phyloP scores from a whole-genome alignment of 2,329 filamentous ascomycete genomes.

The Cadophora gregata region DNA sequence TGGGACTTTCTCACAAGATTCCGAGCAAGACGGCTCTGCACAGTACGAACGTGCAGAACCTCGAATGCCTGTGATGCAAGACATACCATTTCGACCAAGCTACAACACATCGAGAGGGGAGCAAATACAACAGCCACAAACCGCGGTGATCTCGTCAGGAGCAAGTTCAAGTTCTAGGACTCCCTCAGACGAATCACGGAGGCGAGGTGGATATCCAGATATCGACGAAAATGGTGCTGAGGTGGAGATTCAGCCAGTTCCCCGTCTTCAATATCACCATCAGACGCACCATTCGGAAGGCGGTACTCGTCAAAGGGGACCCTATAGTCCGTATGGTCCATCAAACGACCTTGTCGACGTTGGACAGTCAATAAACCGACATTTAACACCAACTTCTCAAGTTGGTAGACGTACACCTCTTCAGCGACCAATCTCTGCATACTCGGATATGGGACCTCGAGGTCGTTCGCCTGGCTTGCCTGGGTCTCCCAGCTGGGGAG shows the following conservation, averaged over 20 bases:
- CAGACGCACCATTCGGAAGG: conserved; percentile 51
- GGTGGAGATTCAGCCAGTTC: conserved; percentile 47
- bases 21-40: conserved; percentile 29
- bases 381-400: conserved; percentile 64
- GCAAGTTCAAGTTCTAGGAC: conserved; percentile 35
- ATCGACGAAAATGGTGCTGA: conserved; percentile 37
- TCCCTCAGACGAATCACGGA: conserved; percentile 33
- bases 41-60: conserved; percentile 22
- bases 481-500: conserved; percentile 42
- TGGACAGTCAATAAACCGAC: conserved; percentile 60
- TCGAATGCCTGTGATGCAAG: conserved; percentile 31
- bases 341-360: conserved; percentile 49
- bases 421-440: conserved; percentile 75
- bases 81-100: conserved; percentile 41
- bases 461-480: conserved; percentile 60
- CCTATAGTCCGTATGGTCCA: conserved; percentile 30
- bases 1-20: conserved; percentile 27
- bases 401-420: conserved; percentile 61
- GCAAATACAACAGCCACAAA: conserved; percentile 43
- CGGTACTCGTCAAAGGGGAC: conserved; percentile 39
- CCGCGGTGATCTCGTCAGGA: conserved; percentile 40
- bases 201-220: conserved; percentile 26
- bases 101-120: conserved; percentile 34
- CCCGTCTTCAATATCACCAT: conserved; percentile 67
- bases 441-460: conserved; percentile 72